These are phyloP conservation scores for Rhizopogon salebrosus DNA, from an alignment of 768 basidiomycete species.

Conservation along the genomic window DNA sequence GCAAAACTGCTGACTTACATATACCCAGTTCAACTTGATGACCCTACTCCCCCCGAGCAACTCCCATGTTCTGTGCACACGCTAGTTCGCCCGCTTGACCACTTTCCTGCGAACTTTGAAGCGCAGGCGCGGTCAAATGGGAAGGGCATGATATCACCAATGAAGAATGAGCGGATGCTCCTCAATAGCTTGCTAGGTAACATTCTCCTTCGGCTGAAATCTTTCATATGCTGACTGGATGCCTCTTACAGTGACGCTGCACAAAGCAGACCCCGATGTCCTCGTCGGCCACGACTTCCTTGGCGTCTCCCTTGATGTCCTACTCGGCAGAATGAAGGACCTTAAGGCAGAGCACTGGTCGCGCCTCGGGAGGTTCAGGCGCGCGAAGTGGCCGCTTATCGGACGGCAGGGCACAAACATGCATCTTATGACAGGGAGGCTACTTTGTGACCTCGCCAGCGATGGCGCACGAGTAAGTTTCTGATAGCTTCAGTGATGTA, in stretches of 20 bases:
- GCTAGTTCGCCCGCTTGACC: conserved; percentile 83
- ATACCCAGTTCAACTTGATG: conserved; percentile 75
- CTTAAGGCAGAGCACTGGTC: conserved; percentile 93
- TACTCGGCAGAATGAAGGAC: conserved; percentile 87
- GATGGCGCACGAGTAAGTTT: conserved; percentile 82
- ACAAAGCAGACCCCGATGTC: conserved; percentile 89
- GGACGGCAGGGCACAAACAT: conserved; percentile 82
- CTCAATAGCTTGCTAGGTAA: conserved; percentile 76
- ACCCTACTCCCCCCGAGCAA: conserved; percentile 85
- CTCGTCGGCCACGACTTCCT: conserved; percentile 94
- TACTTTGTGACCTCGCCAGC: conserved; percentile 90
- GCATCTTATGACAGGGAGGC: conserved; percentile 74
- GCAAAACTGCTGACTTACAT: neutral
- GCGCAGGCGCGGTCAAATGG: conserved; percentile 54
- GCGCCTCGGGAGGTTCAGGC: conserved; percentile 83
- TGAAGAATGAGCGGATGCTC: conserved; percentile 80
- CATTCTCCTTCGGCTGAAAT: neutral
- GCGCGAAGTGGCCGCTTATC: conserved; percentile 76
- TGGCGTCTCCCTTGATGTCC: conserved; percentile 83
- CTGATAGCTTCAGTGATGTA: neutral
- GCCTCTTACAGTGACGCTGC: conserved; percentile 51
- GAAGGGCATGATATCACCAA: conserved; percentile 65
- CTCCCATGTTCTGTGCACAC: conserved; percentile 81
- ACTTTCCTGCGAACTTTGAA: conserved; percentile 84
- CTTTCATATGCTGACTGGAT: neutral